Evolutionary conservation across 129 eudicot genomes (phyloP), one percentile per base, ranked within the genome.

Genomic region (Cynara cardunculus): DNA sequence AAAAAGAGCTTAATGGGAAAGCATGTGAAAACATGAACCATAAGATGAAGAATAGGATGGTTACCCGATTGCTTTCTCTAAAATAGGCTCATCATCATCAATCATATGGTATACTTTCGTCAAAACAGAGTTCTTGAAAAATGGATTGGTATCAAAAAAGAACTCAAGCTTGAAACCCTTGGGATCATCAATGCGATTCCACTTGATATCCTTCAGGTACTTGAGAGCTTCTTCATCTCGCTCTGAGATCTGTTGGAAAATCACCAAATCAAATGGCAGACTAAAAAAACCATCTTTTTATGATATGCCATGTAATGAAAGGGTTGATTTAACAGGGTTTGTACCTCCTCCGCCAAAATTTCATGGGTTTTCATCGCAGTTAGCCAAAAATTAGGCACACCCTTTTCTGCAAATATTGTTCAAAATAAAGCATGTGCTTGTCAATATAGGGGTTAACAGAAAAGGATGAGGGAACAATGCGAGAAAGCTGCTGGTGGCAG

Each of bases 111-210:
- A 91, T 24, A 87, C 81, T 84, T 93, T 91, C 7, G 97, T 91
- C 80, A 93, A 80, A 30, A 89, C 85, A 3, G 94, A 59, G 68
- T 93, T 89, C 76, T 88, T 91, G 73, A 91, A 91, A 68, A 83
- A 93, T 4, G 94, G 98, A 74, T 93, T 93, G 12, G 92, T 69
- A 65, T 89, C 88, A 78, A 91, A 93, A 74, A 79, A 82, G 87
- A 93, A 91, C 72, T 93, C 94, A 65, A 93, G 97, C 91, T 88
- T 91, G 78, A 93, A 93, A 65, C 98, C 98, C 94, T 89, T 91
- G 26, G 91, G 93, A 30, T 91, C 84, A 78, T 89, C 94, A 35
- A 89, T 82, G 70, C 85, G 86, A 56, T 65, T 78, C 98, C 98
- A 93, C 86, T 88, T 93, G 83, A 93, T 91, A 85, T 93, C 98